Percentiles rank a stretch among this genome's conserved stretches.
Conservation (phyloP, 1,284 basidiomycete genomes). For the Leccinum solheimii region DNA sequence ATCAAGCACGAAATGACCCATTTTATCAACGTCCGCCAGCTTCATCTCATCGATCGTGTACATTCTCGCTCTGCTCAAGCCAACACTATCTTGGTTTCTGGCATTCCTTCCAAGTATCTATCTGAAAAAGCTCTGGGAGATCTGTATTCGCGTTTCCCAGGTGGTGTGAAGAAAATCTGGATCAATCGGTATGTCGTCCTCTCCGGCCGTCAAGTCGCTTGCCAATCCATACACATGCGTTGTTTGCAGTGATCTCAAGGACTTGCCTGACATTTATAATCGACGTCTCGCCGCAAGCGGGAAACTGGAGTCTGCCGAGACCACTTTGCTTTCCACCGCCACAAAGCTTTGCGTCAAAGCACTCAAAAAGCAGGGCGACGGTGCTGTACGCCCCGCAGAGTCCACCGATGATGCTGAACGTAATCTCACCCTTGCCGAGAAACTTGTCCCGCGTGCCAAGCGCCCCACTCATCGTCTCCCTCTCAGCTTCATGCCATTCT, state of each 20-base stretch:
- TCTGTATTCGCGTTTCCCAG: constrained; percentile 76
- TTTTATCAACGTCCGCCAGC: constrained; percentile 81
- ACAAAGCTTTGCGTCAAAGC: constrained; percentile 62
- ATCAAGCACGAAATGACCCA: constrained; percentile 80
- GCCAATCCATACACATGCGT: not conserved
- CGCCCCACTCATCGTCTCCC: constrained; percentile 82
- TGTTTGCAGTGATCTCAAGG: constrained; percentile 62
- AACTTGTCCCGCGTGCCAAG: constrained; percentile 63
- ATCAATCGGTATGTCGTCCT: constrained; percentile 60
- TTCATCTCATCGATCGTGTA: constrained; percentile 75
- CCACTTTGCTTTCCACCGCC: constrained; percentile 71
- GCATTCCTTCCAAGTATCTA: constrained; percentile 81
- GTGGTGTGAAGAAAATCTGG: constrained; percentile 89
- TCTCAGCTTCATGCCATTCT: constrained; percentile 53
- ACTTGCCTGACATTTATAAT: constrained; percentile 81
- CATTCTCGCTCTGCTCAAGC: constrained; percentile 80
- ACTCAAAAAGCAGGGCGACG: constrained; percentile 38
- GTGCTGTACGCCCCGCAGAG: constrained; percentile 17
- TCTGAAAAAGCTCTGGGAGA: constrained; percentile 62
- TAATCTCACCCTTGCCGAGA: constrained; percentile 47
- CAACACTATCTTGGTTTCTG: constrained; percentile 86
- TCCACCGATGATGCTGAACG: constrained; percentile 44
- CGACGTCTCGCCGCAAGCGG: constrained; percentile 72
- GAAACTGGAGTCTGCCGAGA: constrained; percentile 87
- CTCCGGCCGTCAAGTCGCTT: not conserved